Base-by-base conservation (phyloP, 2,329 filamentous ascomycete species). In the Penicillium sumatraense region DNA sequence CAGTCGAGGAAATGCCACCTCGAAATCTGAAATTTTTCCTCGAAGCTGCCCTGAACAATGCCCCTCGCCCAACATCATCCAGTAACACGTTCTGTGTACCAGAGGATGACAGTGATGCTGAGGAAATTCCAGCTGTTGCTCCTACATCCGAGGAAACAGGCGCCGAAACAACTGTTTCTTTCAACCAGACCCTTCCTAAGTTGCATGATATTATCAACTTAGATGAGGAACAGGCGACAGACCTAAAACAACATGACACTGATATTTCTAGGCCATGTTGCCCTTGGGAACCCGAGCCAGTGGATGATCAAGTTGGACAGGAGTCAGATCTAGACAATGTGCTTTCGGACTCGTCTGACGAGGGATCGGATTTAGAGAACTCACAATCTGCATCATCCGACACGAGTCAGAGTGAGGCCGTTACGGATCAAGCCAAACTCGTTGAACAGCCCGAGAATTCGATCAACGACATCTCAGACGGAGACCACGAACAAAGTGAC, bases 61-160 rank as follows among this genome's bases (percentile, higher is more conserved):
- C 8, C 7, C 7, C 46, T n/a, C 23, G 42, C 51, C 36, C 49
- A 20, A 44, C 44, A 16, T 46, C 55, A 10, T 56, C 67, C 2
- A 69, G 61, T 21, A 78, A 78, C 53, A 75, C 69, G 11, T 78
- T 77, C 54, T 67, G 65, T 46, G 74, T 76, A 7, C 74, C 76
- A 13, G 74, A 76, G 14, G 72, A 73, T 23, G 74, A 78, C 24
- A 72, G 72, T 31, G 66, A 71, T 46, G 50, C 63, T 5, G 66
- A 63, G 36, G 55, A 62, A 21, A 5, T 54, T 9, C 16, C 40
- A 21, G 18, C 18, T 5, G 38, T 27, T 10, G 27, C 21, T 16
- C 2, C 14, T 16, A 10, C 40, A 5, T 44, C 27, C 13, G 20
- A 27, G 13, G 40, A 26, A 11, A 9, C 23, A 10, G 8, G 21